These are phyloP conservation scores for Candida ortonii DNA, from an alignment of 805 yeast species.

Conservation along the genomic window DNA sequence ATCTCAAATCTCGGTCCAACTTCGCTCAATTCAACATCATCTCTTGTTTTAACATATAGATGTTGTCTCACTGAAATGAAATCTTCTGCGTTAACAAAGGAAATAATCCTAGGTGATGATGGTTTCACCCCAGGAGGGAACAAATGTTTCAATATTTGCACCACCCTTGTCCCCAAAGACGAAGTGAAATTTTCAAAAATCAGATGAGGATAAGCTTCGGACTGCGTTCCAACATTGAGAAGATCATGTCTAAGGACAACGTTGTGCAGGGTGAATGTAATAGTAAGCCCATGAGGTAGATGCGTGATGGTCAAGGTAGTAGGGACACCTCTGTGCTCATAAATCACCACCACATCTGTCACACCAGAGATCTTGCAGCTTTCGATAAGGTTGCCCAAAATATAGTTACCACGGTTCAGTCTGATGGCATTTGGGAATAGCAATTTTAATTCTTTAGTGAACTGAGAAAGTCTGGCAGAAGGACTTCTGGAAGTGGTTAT, in stretches of 20 bases:
- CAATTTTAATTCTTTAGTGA: slow-evolving; percentile 86
- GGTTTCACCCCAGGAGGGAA: slow-evolving; percentile 97
- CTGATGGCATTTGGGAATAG: slow-evolving; percentile 87
- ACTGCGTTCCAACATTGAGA: slow-evolving; percentile 76
- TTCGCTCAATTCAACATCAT: slow-evolving; percentile 87
- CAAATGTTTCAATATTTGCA: slow-evolving; percentile 74
- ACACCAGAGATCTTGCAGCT: slow-evolving; percentile 77
- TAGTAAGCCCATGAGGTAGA: slow-evolving; percentile 98
- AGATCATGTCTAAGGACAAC: slow-evolving; percentile 94
- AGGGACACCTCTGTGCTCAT: slow-evolving; percentile 98
- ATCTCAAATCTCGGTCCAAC: slow-evolving; percentile 98
- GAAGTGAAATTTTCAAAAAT: slow-evolving; percentile 88
- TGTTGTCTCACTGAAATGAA: slow-evolving; percentile 94
- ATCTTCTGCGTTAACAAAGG: slow-evolving; percentile 88
- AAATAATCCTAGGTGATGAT: slow-evolving; percentile 86
- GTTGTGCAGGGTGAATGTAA: slow-evolving; percentile 89
- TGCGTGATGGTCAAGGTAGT: slow-evolving; percentile 89
- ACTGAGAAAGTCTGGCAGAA: slow-evolving; percentile 77
- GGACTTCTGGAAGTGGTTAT: slow-evolving; percentile 96
- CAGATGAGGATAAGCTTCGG: slow-evolving; percentile 91
- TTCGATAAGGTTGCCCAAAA: slow-evolving; percentile 78
- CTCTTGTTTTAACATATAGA: slow-evolving; percentile 84
- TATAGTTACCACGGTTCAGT: slow-evolving; percentile 88
- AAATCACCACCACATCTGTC: slow-evolving; percentile 80
- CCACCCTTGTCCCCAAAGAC: slow-evolving; percentile 79